phyloP scores from a whole-genome alignment of 768 basidiomycete genomes.

The Russula ochroleuca region DNA sequence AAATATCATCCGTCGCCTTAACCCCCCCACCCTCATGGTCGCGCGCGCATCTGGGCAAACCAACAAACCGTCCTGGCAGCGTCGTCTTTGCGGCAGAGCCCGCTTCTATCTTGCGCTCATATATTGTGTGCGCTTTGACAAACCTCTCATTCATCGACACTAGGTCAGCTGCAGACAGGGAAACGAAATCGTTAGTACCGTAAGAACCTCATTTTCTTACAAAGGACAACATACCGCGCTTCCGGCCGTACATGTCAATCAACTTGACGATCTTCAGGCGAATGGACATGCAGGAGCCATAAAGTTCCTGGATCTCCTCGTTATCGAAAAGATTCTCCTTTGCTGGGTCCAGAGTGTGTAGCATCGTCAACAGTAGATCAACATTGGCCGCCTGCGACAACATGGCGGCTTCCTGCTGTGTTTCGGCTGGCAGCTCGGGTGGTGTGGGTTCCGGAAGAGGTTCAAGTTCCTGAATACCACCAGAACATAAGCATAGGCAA shows the following conservation, averaged over 20 bases:
- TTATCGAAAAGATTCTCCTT: constrained; percentile 26
- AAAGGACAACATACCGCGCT: constrained; percentile 50
- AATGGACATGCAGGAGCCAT: constrained; percentile 82
- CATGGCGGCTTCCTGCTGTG: constrained; percentile 80
- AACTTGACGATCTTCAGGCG: constrained; percentile 94
- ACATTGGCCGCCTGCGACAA: constrained; percentile 85
- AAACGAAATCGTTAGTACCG: not conserved
- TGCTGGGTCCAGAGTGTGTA: constrained; percentile 7
- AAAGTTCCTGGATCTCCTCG: constrained; percentile 62
- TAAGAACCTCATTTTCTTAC: not conserved
- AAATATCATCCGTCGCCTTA: no score
- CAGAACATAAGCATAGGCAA: not conserved
- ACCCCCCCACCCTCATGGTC: no score
- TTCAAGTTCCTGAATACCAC: constrained; percentile 64
- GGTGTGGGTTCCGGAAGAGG: constrained; percentile 79
- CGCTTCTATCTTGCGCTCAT: constrained; percentile 89
- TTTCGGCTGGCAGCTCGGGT: constrained; percentile 71
- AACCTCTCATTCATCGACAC: constrained; percentile 95
- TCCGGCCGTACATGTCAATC: constrained; percentile 96
- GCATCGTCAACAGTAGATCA: constrained; percentile 49
- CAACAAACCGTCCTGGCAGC: no score
- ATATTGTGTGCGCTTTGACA: constrained; percentile 80
- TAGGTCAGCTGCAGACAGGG: constrained; percentile 63
- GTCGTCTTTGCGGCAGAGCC: no score
- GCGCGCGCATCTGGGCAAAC: not conserved